phyloP scores from a whole-genome alignment of 192 early-diverging fungal species.

The Lunasporangiospora selenospora region DNA sequence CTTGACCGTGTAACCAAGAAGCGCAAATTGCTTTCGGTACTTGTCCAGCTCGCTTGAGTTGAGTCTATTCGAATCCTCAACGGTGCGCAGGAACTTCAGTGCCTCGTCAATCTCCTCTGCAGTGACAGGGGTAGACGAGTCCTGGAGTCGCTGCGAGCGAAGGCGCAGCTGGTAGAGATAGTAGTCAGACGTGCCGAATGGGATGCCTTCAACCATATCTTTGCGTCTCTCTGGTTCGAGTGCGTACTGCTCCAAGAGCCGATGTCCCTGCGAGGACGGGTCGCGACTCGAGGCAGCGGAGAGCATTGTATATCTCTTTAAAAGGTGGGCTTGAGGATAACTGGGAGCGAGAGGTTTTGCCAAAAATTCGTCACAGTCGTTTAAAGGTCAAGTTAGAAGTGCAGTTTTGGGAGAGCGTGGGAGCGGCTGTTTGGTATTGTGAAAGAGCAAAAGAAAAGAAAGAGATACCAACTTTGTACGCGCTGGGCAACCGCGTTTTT shows the following conservation, averaged over 20 bases:
- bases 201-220: conserved; percentile 4
- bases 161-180: conserved; percentile 7
- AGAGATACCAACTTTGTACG: too few species aligned
- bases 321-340: too few species aligned
- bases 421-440: too few species aligned
- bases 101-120: conserved; percentile 4
- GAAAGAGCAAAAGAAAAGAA: too few species aligned
- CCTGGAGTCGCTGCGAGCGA: conserved; percentile 20
- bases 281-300: too few species aligned
- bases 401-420: too few species aligned
- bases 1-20: conserved; percentile 17
- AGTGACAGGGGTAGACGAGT: conserved; percentile 3
- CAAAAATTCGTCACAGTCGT: too few species aligned
- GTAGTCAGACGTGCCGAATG: not conserved
- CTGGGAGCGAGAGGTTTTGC: too few species aligned
- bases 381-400: too few species aligned
- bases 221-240: conserved; percentile 24
- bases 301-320: too few species aligned
- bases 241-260: conserved; percentile 27
- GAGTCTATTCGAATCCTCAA: not conserved
- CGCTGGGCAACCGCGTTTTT: too few species aligned
- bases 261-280: too few species aligned
- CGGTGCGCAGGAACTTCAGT: not conserved
- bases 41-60: not conserved
- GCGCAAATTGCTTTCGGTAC: conserved; percentile 13